A percentile compares a stretch with the other conserved stretches of the same genome.
Evolutionary conservation across 139 green algal genomes (phyloP).

Genomic region (Closterium sp.): DNA sequence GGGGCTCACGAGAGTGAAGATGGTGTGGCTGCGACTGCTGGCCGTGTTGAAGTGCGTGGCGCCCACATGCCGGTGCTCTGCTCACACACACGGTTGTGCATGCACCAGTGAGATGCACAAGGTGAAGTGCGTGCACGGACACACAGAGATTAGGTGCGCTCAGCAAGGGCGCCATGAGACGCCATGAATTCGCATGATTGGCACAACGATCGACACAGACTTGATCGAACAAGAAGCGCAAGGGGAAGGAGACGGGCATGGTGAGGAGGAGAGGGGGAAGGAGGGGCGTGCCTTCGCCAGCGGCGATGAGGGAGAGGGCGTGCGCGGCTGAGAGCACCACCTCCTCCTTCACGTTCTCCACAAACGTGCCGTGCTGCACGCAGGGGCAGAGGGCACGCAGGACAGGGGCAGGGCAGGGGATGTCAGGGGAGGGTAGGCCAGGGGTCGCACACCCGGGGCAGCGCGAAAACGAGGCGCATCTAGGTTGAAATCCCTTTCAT

Average conservation of each 20-base stretch:
- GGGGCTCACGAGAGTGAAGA: conserved; percentile 89
- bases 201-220: no score
- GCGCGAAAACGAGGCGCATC: not conserved
- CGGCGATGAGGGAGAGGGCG: conserved; percentile 69
- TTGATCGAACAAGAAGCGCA: not conserved
- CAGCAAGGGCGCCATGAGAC: no score
- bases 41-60: conserved; percentile 95
- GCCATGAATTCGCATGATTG: no score
- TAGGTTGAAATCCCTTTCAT: not conserved
- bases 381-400: not conserved
- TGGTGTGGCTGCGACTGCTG: conserved; percentile 82
- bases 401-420: no score
- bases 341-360: conserved; percentile 81
- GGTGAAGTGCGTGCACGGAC: no score
- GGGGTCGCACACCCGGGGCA: not conserved
- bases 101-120: no score
- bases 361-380: conserved; percentile 57
- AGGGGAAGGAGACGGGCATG: not conserved
- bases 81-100: not conserved
- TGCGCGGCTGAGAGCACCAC: conserved; percentile 69
- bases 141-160: not conserved
- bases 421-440: no score
- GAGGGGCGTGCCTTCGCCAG: conserved; percentile 59
- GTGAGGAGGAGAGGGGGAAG: no score
- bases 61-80: conserved; percentile 74